Percentiles rank a stretch among this genome's conserved stretches.
phyloP scores from a whole-genome alignment of 2,329 filamentous ascomycete species.

The Leptographium galeiforme region DNA sequence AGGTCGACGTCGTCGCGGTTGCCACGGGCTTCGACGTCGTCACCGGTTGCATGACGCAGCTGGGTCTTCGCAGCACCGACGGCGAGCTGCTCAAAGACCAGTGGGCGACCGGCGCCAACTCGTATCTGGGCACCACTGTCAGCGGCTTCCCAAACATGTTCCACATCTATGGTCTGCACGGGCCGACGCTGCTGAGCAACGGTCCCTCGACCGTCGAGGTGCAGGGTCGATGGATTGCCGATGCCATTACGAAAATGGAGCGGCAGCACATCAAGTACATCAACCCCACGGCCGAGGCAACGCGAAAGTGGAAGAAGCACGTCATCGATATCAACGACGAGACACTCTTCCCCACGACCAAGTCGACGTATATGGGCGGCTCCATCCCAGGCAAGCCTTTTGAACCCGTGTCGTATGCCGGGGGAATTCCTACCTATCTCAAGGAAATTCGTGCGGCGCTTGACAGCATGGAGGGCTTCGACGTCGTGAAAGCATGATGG shows the following conservation, averaged over 20 bases:
- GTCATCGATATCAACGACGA: conserved; percentile 31
- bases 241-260: conserved; percentile 34
- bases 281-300: conserved; percentile 31
- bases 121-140: conserved; percentile 30
- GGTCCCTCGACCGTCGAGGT: conserved; percentile 40
- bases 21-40: conserved; percentile 30
- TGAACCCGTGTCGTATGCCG: conserved; percentile 37
- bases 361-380: conserved; percentile 42
- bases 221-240: conserved; percentile 43
- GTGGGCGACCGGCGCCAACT: conserved; percentile 26
- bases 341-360: conserved; percentile 33
- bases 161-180: conserved; percentile 41
- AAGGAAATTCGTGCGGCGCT: conserved; percentile 20
- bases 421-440: conserved; percentile 24
- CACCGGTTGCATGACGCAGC: conserved; percentile 26
- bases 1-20: conserved; percentile 29
- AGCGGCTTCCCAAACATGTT: conserved; percentile 37
- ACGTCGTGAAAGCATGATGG: conserved; percentile 4
- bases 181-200: conserved; percentile 40
- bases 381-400: conserved; percentile 38
- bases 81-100: conserved; percentile 24
- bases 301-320: conserved; percentile 33
- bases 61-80: conserved; percentile 28
- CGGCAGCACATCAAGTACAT: conserved; percentile 33
- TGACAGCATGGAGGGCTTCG: conserved; percentile 22